These are phyloP conservation scores for Magnolia sinica DNA, from an alignment of 164 flowering plant species.

Conservation along the genomic window DNA sequence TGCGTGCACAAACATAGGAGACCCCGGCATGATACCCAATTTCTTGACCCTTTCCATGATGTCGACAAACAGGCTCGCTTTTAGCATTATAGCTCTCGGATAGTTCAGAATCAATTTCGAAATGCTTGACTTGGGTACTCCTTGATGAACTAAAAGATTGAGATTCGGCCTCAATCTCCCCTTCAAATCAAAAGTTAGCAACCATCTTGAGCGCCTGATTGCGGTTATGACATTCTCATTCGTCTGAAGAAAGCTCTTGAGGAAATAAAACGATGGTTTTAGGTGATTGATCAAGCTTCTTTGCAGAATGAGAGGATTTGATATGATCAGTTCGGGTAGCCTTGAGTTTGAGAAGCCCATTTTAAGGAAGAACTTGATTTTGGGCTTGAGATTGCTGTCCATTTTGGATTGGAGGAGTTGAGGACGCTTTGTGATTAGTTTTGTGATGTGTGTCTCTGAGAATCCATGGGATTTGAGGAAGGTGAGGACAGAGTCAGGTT, in stretches of 20 bases:
- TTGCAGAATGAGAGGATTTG: neutral
- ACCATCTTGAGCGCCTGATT: neutral
- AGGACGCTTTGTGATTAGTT: neutral
- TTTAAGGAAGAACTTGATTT: neutral
- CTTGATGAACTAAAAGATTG: neutral
- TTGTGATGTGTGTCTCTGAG: constrained; percentile 1
- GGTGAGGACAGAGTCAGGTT: neutral
- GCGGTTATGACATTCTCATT: neutral
- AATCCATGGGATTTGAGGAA: constrained; percentile 5
- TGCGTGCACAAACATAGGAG: neutral
- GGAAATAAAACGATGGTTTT: constrained; percentile 1
- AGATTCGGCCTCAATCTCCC: neutral
- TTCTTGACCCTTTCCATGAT: neutral
- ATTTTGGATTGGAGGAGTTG: neutral
- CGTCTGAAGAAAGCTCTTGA: constrained; percentile 4
- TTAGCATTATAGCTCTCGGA: neutral
- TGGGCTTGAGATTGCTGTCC: constrained; percentile 8
- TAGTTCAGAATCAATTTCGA: neutral
- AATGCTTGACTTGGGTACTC: neutral
- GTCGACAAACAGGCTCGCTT: neutral
- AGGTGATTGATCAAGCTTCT: constrained; percentile 5
- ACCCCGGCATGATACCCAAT: neutral
- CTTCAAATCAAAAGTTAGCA: neutral
- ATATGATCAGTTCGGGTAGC: neutral
- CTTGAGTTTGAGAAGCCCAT: neutral